Base-by-base conservation (phyloP, 1,284 basidiomycete genomes). In the Afroboletus lepidellus region DNA sequence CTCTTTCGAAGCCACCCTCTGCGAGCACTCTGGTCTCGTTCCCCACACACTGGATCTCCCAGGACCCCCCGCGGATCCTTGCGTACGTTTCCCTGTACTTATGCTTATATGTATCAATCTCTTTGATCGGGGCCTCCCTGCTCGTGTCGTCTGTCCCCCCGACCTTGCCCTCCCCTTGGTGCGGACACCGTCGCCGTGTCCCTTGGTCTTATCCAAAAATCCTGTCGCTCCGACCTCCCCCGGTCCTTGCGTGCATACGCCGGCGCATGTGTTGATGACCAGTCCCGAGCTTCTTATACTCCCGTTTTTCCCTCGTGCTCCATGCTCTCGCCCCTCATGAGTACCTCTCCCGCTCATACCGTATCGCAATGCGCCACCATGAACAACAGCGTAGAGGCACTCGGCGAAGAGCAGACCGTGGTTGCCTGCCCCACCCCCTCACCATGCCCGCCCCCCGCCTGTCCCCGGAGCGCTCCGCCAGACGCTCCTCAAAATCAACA, bases 11-110 rank as follows among this genome's bases (percentile, higher is more conserved):
- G 49, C 23, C 43, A 36, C 46, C 49, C 41, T 42, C 43, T 37
- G 12, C 37, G 24, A 23, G 41, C 46, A 57, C 48, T 63, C 51
- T 52, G 60, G 50, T 39, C 46, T 39, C 53, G 57, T 63, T 61
- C 67, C 67, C 67, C 67, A 61, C 66, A 67, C 54, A 45, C 42
- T 53, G 58, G 61, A 48, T 60, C 63, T 63, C 59, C 61, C 63
- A 66, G 56, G 60, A 24, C 48, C 46, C 55, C 62, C 61, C 62
- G 64, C 67, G 67, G 67, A 66, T 66, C 67, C 67, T 50, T 61
- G 46, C n/a, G 37, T 51, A 59, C 52, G 53, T 43, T 47, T 41
- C 56, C 21, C 45, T 27, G 18, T 51, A 13, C 51, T 41, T 43
- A 23, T 62, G 49, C 58, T 46, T 65, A 65, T 65, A 66, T 68